Conservation (phyloP, 2,329 filamentous ascomycete genomes). For the Trichophyton verrucosum region DNA sequence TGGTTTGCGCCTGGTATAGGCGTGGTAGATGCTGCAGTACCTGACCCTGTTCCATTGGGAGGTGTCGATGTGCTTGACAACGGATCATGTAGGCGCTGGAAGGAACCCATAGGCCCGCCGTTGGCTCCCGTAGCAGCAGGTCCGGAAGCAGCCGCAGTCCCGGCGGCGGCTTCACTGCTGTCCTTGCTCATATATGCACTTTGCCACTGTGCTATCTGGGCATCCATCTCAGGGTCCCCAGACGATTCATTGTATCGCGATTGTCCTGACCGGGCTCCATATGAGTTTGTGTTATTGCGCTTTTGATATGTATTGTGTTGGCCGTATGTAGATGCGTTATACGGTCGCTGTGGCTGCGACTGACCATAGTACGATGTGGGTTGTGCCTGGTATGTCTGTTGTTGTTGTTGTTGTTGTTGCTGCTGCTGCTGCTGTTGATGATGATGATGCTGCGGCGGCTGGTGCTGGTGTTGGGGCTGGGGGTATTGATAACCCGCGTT, state of each 20-base stretch:
- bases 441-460: slow-evolving; percentile 22
- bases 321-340: slow-evolving; percentile 28
- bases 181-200: slow-evolving; percentile 67
- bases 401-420: slow-evolving; percentile 7
- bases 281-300: slow-evolving; percentile 9
- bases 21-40: slow-evolving; percentile 31
- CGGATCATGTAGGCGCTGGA: slow-evolving; percentile 19
- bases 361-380: slow-evolving; percentile 32
- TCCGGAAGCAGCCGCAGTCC: slow-evolving; percentile 22
- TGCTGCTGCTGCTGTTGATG: slow-evolving; percentile 28
- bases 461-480: too few relatives aligned
- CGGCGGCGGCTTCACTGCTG: slow-evolving; percentile 19
- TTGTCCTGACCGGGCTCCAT: slow-evolving; percentile 14
- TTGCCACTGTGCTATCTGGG: slow-evolving; percentile 90
- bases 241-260: slow-evolving; percentile 25
- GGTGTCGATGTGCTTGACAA: slow-evolving; percentile 13
- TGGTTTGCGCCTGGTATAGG: slow-evolving; percentile 23
- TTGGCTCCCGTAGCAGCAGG: slow-evolving; percentile 34
- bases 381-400: slow-evolving; percentile 6
- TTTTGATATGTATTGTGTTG: slow-evolving; percentile 24
- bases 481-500: slow-evolving; percentile 31
- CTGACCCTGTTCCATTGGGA: slow-evolving; percentile 19
- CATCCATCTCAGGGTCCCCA: slow-evolving; percentile 68
- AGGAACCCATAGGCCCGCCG: slow-evolving; percentile 31
- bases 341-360: slow-evolving; percentile 15